These are phyloP conservation scores for Talaromyces sp. DNA, from an alignment of 2,329 filamentous ascomycete genomes.

Conservation along the genomic window DNA sequence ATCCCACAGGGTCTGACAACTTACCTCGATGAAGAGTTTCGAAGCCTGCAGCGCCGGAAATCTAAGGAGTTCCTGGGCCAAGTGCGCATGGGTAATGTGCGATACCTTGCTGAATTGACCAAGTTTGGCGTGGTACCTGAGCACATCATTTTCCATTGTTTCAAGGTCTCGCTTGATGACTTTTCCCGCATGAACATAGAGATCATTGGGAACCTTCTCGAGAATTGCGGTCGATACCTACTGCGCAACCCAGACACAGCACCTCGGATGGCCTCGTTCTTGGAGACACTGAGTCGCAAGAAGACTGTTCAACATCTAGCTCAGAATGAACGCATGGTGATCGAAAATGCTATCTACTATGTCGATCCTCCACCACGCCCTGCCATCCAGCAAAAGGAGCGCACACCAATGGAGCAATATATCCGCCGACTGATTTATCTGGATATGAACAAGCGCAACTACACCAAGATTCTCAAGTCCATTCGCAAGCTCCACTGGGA, in stretches of 20 bases:
- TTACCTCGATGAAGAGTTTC: constrained; percentile 94
- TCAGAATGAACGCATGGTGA: constrained; percentile 94
- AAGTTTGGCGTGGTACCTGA: constrained; percentile 98
- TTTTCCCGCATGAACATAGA: constrained; percentile 99
- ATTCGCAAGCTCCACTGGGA: constrained; percentile 98
- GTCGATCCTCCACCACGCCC: constrained; percentile 93
- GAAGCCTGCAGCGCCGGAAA: constrained; percentile 93
- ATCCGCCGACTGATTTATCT: constrained; percentile 90
- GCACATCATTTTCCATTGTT: constrained; percentile 97
- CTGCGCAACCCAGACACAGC: constrained; percentile 90
- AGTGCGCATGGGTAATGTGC: constrained; percentile 89
- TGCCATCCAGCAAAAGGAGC: constrained; percentile 94
- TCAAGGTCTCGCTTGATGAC: constrained; percentile 96
- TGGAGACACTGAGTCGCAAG: constrained; percentile 94
- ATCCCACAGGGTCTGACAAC: constrained; percentile 88
- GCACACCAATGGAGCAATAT: constrained; percentile 89
- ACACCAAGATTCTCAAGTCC: constrained; percentile 91
- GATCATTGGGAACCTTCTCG: constrained; percentile 92
- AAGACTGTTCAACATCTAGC: constrained; percentile 94
- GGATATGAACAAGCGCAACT: constrained; percentile 91
- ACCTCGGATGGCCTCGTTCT: constrained; percentile 88
- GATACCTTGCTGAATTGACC: constrained; percentile 95
- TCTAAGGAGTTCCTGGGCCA: constrained; percentile 97
- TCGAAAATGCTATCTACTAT: constrained; percentile 97
- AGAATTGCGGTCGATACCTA: constrained; percentile 94